phyloP scores from a whole-genome alignment of 164 flowering plant species.

The Magnolia officinalis region DNA sequence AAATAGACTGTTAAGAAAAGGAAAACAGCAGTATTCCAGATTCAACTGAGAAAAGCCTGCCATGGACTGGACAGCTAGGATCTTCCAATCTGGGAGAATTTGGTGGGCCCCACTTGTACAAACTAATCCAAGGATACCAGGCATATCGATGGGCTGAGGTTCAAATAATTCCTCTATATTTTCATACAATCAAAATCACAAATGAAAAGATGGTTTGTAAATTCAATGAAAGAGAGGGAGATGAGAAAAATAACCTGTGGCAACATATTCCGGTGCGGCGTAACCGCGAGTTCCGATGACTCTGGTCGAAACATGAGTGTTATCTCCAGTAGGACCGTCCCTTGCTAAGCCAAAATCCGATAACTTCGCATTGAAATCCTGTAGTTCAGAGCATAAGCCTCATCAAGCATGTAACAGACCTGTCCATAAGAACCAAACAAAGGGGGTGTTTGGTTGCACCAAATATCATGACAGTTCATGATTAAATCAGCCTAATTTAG shows the following conservation, averaged over 20 bases:
- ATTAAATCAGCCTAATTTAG: neutral
- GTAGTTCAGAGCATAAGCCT: slow-evolving; percentile 1
- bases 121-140: no score
- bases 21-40: no score
- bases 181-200: neutral
- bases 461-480: neutral
- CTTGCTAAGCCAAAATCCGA: slow-evolving; percentile 94
- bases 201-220: neutral
- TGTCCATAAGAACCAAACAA: no score
- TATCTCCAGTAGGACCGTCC: slow-evolving; percentile 89
- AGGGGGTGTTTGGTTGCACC: neutral
- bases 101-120: no score
- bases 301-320: slow-evolving; percentile 83
- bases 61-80: no score
- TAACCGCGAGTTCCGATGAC: slow-evolving; percentile 88
- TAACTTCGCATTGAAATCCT: slow-evolving; percentile 82
- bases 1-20: no score
- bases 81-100: no score
- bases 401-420: neutral
- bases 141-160: no score
- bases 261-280: slow-evolving; percentile 91
- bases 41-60: no score
- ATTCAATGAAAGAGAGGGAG: neutral
- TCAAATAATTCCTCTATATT: no score
- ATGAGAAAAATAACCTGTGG: slow-evolving; percentile 52